Conservation (phyloP, 164 flowering plant species). For the Houttuynia cordata region DNA sequence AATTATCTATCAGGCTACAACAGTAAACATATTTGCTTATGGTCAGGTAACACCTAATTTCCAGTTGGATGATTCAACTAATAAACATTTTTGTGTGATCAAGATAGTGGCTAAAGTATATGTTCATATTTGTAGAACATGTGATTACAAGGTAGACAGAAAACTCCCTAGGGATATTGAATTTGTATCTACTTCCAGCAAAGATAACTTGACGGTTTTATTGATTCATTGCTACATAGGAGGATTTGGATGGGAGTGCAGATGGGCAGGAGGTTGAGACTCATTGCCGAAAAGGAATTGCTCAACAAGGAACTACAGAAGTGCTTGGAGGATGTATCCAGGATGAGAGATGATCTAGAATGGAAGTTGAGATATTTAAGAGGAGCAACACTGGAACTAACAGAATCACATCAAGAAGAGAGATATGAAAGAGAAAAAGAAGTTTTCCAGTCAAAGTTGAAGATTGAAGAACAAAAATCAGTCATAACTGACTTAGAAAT, state of each 20-base stretch:
- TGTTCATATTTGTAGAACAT: too few relatives aligned
- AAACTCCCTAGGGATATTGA: too few relatives aligned
- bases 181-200: background rate
- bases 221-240: constrained; percentile 37
- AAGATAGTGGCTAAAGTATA: too few relatives aligned
- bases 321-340: constrained; percentile 60
- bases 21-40: constrained; percentile 97
- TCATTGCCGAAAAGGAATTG: constrained; percentile 61
- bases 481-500: constrained; percentile 28
- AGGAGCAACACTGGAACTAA: constrained; percentile 74
- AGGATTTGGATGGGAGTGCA: constrained; percentile 59
- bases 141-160: too few relatives aligned
- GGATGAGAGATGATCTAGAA: constrained; percentile 51
- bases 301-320: constrained; percentile 52
- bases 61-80: too few relatives aligned
- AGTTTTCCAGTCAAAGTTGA: constrained; percentile 31
- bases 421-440: constrained; percentile 56
- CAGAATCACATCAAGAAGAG: constrained; percentile 72
- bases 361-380: constrained; percentile 71
- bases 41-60: constrained; percentile 65
- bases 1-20: constrained; percentile 96
- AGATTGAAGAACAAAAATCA: constrained; percentile 26
- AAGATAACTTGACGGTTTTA: constrained; percentile 24
- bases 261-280: constrained; percentile 35
- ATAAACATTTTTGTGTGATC: too few relatives aligned